These are phyloP conservation scores for Chamaecyparis obtusa DNA, from an alignment of 75 land plant species.

Conservation along the genomic window DNA sequence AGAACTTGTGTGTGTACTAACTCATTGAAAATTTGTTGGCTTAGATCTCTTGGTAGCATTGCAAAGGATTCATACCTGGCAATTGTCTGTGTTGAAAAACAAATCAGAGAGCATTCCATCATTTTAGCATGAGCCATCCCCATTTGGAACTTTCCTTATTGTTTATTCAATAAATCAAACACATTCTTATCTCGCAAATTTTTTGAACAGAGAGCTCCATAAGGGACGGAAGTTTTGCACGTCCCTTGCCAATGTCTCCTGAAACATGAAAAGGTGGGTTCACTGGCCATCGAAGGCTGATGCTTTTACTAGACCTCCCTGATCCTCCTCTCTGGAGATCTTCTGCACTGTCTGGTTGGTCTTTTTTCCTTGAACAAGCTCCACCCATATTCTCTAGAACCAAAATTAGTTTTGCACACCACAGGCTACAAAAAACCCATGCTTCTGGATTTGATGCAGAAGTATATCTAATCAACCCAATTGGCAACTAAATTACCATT, in stretches of 20 bases:
- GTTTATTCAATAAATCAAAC: constrained; percentile 8
- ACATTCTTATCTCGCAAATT: constrained; percentile 52
- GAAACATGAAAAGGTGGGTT: constrained; percentile 30
- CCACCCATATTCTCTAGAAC: constrained; percentile 5
- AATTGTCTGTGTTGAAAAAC: constrained; percentile 49
- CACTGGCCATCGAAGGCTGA: constrained; percentile 79
- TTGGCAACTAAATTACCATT: neutral
- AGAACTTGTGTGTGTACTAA: constrained; percentile 61
- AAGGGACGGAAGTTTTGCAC: constrained; percentile 57
- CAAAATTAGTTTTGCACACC: neutral
- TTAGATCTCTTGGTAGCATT: constrained; percentile 85
- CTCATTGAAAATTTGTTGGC: constrained; percentile 88
- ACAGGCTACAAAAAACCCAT: neutral
- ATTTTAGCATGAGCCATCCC: constrained; percentile 3
- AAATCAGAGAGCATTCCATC: neutral
- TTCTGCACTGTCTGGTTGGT: constrained; percentile 56
- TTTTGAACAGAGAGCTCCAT: constrained; percentile 63
- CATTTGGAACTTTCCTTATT: neutral
- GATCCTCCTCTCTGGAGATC: constrained; percentile 32
- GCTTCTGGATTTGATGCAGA: neutral
- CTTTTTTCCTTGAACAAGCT: constrained; percentile 46
- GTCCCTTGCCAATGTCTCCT: constrained; percentile 13
- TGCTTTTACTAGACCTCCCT: constrained; percentile 53
- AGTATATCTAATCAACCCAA: neutral
- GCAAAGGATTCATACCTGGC: constrained; percentile 47